A percentile compares a stretch with the other conserved stretches of the same genome.
These are phyloP conservation scores for Lyophyllum semitale DNA, from an alignment of 768 basidiomycete genomes.

Conservation along the genomic window DNA sequence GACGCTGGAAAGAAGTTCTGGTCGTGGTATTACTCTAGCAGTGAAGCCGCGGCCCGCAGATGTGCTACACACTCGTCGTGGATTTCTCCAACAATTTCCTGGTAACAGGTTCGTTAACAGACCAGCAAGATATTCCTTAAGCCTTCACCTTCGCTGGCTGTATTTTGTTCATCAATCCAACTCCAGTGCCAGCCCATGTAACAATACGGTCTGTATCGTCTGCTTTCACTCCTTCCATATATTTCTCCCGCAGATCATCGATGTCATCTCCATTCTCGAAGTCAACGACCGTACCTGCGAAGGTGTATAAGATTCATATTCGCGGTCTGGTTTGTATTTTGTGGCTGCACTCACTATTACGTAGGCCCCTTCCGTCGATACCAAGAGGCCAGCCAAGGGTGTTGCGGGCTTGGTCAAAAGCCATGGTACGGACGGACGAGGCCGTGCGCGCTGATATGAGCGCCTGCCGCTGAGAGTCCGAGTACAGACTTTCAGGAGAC, in stretches of 20 bases:
- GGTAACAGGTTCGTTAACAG: background rate
- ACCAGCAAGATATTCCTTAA: background rate
- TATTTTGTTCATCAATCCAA: slow-evolving; percentile 52
- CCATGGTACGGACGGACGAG: slow-evolving; percentile 57
- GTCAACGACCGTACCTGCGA: slow-evolving; percentile 55
- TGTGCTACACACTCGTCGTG: slow-evolving; percentile 44
- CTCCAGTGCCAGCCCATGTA: slow-evolving; percentile 71
- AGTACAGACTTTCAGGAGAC: slow-evolving; percentile 65
- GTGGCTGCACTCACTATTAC: slow-evolving; percentile 40
- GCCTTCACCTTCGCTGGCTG: slow-evolving; percentile 40
- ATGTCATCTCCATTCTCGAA: slow-evolving; percentile 50
- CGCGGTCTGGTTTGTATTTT: background rate
- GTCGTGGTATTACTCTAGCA: background rate
- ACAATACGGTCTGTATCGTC: slow-evolving; percentile 53
- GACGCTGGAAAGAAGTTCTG: background rate
- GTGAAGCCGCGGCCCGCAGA: slow-evolving; percentile 30
- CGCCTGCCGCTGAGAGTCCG: slow-evolving; percentile 51
- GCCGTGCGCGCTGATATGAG: slow-evolving; percentile 48
- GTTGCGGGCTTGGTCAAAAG: slow-evolving; percentile 60
- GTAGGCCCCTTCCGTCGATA: slow-evolving; percentile 62
- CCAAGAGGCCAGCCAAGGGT: slow-evolving; percentile 62
- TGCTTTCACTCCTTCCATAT: slow-evolving; percentile 42
- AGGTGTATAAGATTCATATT: background rate
- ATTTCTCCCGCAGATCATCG: slow-evolving; percentile 42
- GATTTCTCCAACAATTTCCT: slow-evolving; percentile 60